phyloP scores from a whole-genome alignment of 768 basidiomycete genomes.

The Psilocybe sp. region DNA sequence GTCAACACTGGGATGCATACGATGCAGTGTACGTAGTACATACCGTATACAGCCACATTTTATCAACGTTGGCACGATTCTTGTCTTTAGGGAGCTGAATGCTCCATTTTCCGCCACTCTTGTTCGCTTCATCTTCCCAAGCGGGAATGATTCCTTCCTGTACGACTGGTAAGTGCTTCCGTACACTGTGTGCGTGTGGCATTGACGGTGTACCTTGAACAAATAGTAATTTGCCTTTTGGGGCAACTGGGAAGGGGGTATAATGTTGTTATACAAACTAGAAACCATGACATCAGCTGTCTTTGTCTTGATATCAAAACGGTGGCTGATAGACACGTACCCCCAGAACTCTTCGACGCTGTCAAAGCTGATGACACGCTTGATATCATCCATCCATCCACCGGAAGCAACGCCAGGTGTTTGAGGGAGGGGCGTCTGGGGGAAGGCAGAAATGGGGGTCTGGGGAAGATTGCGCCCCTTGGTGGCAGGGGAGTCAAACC shows the following conservation, averaged over 20 bases:
- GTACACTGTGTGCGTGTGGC: no score
- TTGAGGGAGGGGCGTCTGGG: constrained; percentile 69
- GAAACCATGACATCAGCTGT: constrained; percentile 15
- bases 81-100: constrained; percentile 97
- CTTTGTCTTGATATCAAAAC: constrained; percentile 8
- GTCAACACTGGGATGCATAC: constrained; percentile 4
- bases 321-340: constrained; percentile 39
- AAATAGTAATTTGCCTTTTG: constrained; percentile 99
- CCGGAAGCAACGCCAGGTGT: constrained; percentile 72
- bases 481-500: constrained; percentile 94
- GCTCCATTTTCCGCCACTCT: constrained; percentile 97
- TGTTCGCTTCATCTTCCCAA: constrained; percentile 97
- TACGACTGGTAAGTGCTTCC: not conserved
- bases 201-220: constrained; percentile 70
- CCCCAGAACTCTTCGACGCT: constrained; percentile 99
- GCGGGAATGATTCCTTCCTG: constrained; percentile 96
- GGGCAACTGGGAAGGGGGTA: constrained; percentile 89
- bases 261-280: constrained; percentile 95
- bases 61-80: constrained; percentile 79
- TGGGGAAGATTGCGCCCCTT: constrained; percentile 89
- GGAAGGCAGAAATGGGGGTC: constrained; percentile 76
- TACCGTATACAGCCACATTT: constrained; percentile 98
- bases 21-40: constrained; percentile 16
- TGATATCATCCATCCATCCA: constrained; percentile 99
- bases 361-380: constrained; percentile 92